Evolutionary conservation across 2,329 filamentous ascomycete species (phyloP), one percentile per base, ranked within the genome.

Genomic region (Stachybotrys echinatus): DNA sequence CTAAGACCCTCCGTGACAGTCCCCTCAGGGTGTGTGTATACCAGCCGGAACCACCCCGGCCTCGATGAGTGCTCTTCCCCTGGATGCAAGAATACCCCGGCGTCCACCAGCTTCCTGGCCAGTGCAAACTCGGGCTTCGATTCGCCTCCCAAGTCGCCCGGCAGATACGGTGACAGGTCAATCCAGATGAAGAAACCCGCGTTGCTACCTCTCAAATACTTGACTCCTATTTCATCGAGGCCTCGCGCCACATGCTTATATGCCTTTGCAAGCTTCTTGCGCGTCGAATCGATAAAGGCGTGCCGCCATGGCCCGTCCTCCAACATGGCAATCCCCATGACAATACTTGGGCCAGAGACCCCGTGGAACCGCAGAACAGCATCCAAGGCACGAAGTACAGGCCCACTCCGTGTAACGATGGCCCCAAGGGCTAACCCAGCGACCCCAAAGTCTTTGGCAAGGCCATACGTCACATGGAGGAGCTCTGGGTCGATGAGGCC

Each of bases 131-230:
- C 75, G 1, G 65, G 58, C 45, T 70, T 67, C 43, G 57, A 56
- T 34, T 64, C 63, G 20, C 61, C 60, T 12, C 58, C 52, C 4
- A 54, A 49, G 2, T 65, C 52, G 2, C 50, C 54, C 2, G 67
- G 61, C 34, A 80, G 57, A 50, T 68, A 74, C 0, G 68, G 67
- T 1, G 70, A 72, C 17, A 84, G 56, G 57, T 83, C 70, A 3
- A 79, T 60, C 69, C 74, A 83, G 2, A 83, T 53, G 56, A 83
- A 84, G 56, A 83, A 81, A 0, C 76, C 79, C 0, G 79, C 79
- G 52, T 81, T 82, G n/a, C 68, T 69, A 65, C 63, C 63, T 1
- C 51, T 47, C n/a, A 71, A 46, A 51, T 76, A 79, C 4, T 64
- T 55, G 4, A 83, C 70, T 2, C 70, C 68, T 7, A 74, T 63